Evolutionary conservation across 2,329 filamentous ascomycete species (phyloP).

Genomic region (Neodidymelliopsis sp.): DNA sequence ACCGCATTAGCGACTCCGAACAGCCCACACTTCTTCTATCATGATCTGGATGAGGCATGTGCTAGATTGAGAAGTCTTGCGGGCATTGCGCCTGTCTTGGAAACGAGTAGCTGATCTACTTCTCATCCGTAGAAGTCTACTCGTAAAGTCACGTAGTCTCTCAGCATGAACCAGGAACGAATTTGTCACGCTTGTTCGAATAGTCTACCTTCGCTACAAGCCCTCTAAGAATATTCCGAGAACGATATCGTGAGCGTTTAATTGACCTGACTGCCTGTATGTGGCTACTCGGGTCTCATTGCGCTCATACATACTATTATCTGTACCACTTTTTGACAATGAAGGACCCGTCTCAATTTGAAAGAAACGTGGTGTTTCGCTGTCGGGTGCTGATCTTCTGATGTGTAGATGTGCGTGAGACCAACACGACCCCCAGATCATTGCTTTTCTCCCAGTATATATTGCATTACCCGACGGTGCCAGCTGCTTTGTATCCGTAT

Average conservation of each 20-base stretch:
- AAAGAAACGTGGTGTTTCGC: too few relatives aligned
- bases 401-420: too few relatives aligned
- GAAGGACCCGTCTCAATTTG: too few relatives aligned
- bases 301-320: slow-evolving; percentile 49
- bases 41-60: neutral
- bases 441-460: too few relatives aligned
- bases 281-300: slow-evolving; percentile 50
- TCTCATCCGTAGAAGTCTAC: neutral
- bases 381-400: too few relatives aligned
- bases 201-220: slow-evolving; percentile 47
- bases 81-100: neutral
- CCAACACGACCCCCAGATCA: too few relatives aligned
- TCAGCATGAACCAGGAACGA: slow-evolving; percentile 41
- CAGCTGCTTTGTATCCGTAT: too few relatives aligned
- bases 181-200: slow-evolving; percentile 52
- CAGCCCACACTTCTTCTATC: neutral
- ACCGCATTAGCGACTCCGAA: neutral
- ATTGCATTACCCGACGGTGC: too few relatives aligned
- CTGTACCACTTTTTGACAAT: too few relatives aligned
- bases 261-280: slow-evolving; percentile 48
- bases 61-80: neutral
- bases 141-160: too few relatives aligned
- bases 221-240: slow-evolving; percentile 52
- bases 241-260: slow-evolving; percentile 44
- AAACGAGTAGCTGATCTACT: neutral